Evolutionary conservation across 495 filamentous ascomycete species (phyloP), one percentile per base, ranked within the genome.

Genomic region (Neurospora tetraspora): DNA sequence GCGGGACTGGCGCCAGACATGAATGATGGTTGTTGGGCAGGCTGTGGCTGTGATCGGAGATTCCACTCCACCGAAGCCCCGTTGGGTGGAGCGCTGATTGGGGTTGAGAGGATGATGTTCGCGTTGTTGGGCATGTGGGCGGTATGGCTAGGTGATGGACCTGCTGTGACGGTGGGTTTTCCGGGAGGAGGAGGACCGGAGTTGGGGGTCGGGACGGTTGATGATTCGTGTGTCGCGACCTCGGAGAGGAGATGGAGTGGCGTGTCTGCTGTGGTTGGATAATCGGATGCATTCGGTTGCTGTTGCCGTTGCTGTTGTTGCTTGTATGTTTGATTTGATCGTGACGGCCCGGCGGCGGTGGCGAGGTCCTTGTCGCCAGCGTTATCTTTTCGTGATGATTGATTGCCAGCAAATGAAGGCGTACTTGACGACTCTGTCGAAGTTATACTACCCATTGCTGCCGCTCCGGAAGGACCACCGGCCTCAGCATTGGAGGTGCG

Each of bases 241-340:
- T 91, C 90, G 71, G 90, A 91, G 18, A 93, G 84, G 9, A 93
- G 78, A 70, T 91, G 89, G 16, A 92, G 82, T 0, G 88, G 88
- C 0, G 87, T 89, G 73, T 86, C 87, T 20, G 81, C 81, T 3
- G 80, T 78, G 68, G 77, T 75, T 18, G 75, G 72, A 47, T 77
- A 81, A 71, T 72, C 72, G 27, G 53, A 65, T 7, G 53, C 53
- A 18, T 36, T 34, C 11, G 74, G 75, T 70, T 77, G 74, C n/a
- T 70, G 76, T 20, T 68, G 59, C 1, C 68, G 69, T n/a, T 77
- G 70, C 69, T 77, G 76, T 69, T 73, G 79, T 42, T 75, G 77
- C 71, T 59, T 40, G 39, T 69, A n/a, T 73, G 59, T 18, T 38
- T 45, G 43, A 39, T n/a, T 7, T 39, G 37, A 65, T 70, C 39